Evolutionary conservation across 225 moss, liverwort and hornwort species (phyloP), one percentile per base, ranked within the genome.

Genomic region (Polytrichum formosum): DNA sequence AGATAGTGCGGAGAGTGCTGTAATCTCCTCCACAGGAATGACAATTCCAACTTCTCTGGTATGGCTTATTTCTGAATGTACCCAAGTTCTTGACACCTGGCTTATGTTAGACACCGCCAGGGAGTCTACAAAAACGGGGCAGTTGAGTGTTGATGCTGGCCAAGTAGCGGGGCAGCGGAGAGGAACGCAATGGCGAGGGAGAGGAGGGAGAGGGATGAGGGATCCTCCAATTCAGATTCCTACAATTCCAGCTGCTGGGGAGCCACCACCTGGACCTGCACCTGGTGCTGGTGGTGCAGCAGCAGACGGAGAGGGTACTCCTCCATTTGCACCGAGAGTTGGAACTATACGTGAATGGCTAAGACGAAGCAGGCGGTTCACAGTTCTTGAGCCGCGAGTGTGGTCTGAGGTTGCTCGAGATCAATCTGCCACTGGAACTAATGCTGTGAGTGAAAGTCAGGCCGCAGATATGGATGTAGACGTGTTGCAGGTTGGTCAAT

Each of bases 71-170:
- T 87, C 81, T 56, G 93, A 91, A 73, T 88, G 88, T 72, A 81
- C 84, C 59, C 84, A 67, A 82, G 80, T 91, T 71, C 88, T 96
- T 67, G 90, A 91, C 66, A 80, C 76, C 78, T 96, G 96, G 93
- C 84, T 96, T 64, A 88, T 79, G 74, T 76, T 96, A 73, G 96
- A 96, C 83, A 74, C 82, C 35, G 74, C 84, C 31, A 82, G 93
- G 80, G 96, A 96, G 84, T 77, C 87, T 71, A 64, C 96, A 18
- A 93, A 86, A 70, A 83, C 80, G 61, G 84, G 90, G 61, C 90
- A 90, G 68, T 70, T 67, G 59, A 78, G 75, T 69, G 74, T 77
- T 70, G 90, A 85, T 67, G 73, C 60, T 35, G 76, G 83, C 46
- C 75, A 71, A 77, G 86, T 76, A 67, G 61, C 74, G 62, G 82